Conservation (phyloP, 2,329 filamentous ascomycete genomes). For the Ophiostoma perfectum region DNA sequence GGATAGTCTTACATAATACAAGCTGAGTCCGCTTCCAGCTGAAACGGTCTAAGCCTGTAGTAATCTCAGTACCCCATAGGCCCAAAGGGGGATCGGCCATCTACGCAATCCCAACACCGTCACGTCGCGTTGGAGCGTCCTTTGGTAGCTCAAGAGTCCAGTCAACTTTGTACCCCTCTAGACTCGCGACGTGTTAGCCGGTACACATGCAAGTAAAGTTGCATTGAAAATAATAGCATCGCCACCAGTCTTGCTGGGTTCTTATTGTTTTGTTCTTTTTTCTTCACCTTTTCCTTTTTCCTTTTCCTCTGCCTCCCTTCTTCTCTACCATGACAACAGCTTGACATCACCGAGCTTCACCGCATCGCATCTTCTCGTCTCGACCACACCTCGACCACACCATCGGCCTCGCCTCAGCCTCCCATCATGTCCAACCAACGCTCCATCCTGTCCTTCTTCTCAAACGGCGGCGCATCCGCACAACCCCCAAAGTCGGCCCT, state of each 20-base stretch:
- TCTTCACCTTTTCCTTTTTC: not conserved
- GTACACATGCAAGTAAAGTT: too few species aligned
- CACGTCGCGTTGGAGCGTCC: not conserved
- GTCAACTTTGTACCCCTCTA: not conserved
- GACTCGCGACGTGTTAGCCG: not conserved
- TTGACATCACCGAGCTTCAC: not conserved
- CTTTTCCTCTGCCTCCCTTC: not conserved
- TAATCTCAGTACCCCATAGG: slow-evolving; percentile 6
- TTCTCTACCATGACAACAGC: not conserved
- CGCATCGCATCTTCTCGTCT: not conserved
- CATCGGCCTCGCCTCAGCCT: too few species aligned
- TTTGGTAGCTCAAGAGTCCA: not conserved
- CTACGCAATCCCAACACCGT: not conserved
- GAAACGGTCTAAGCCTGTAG: slow-evolving; percentile 3
- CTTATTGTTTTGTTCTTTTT: not conserved
- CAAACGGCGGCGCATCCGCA: not conserved
- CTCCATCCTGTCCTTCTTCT: slow-evolving; percentile 60
- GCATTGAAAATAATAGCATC: too few species aligned
- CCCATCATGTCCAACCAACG: slow-evolving; percentile 32
- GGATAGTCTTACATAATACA: not conserved
- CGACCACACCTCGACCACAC: not conserved
- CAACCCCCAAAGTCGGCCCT: not conserved
- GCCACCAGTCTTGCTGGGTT: too few species aligned
- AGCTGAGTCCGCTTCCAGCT: slow-evolving; percentile 2
- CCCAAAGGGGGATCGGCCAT: not conserved